Evolutionary conservation across 352 stramenopile species (phyloP).

Genomic region (Hyphochytrium catenoides): DNA sequence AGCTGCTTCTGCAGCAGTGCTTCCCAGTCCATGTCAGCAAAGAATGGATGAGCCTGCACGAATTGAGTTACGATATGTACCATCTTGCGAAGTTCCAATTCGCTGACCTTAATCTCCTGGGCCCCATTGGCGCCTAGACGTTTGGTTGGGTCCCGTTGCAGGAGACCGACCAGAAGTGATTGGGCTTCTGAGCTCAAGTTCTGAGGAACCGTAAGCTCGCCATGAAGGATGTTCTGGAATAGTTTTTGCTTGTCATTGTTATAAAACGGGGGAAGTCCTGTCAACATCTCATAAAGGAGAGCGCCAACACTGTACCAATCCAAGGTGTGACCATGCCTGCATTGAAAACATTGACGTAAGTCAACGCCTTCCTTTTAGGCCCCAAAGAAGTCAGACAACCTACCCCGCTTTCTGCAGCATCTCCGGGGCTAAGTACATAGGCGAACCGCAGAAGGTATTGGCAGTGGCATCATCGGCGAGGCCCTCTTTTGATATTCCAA

Average conservation of each 20-base stretch:
- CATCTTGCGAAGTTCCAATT: too few relatives aligned
- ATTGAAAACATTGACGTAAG: background rate
- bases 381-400: slow-evolving; percentile 1
- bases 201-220: slow-evolving; percentile 44
- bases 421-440: slow-evolving; percentile 54
- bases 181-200: slow-evolving; percentile 40
- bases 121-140: slow-evolving; percentile 38
- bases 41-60: slow-evolving; percentile 58
- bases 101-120: slow-evolving; percentile 31
- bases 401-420: slow-evolving; percentile 44
- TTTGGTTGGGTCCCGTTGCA: slow-evolving; percentile 50
- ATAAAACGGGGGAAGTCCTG: slow-evolving; percentile 55
- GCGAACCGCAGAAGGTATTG: slow-evolving; percentile 59
- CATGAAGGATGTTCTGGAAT: slow-evolving; percentile 66
- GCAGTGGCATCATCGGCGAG: slow-evolving; percentile 57
- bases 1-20: slow-evolving; percentile 52
- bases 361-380: background rate
- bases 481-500: slow-evolving; percentile 59
- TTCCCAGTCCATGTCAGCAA: slow-evolving; percentile 52
- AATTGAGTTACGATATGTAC: too few relatives aligned
- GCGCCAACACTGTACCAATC: slow-evolving; percentile 61
- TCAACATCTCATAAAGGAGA: slow-evolving; percentile 46
- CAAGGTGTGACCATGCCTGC: slow-evolving; percentile 36
- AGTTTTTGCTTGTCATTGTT: slow-evolving; percentile 65
- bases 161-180: slow-evolving; percentile 43